These are phyloP conservation scores for Corynespora cassiicola DNA, from an alignment of 2,329 filamentous ascomycete genomes.

Conservation along the genomic window DNA sequence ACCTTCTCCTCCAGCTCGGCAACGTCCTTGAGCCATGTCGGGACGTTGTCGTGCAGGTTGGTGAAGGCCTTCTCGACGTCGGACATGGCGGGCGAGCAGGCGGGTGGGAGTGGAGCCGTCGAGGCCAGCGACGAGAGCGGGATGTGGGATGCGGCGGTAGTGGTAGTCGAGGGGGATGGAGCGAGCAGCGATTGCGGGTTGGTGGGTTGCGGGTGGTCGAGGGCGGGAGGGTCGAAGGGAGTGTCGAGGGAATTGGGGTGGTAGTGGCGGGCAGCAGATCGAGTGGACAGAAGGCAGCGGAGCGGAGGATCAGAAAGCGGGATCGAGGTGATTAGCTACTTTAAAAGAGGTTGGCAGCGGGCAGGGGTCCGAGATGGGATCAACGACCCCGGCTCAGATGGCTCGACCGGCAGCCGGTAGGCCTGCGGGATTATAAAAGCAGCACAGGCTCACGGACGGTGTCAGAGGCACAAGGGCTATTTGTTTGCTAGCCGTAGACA, in stretches of 20 bases:
- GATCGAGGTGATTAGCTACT: conserved; percentile 19
- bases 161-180: conserved; percentile 4
- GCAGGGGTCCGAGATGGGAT: conserved; percentile 37
- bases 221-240: neutral
- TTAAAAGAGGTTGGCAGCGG: conserved; percentile 30
- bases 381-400: conserved; percentile 30
- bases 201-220: conserved; percentile 17
- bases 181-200: conserved; percentile 9
- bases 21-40: conserved; percentile 45
- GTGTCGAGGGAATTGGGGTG: neutral
- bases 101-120: conserved; percentile 5
- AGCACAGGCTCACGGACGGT: conserved; percentile 25
- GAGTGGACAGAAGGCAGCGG: conserved; percentile 15
- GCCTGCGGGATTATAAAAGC: conserved; percentile 31
- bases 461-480: conserved; percentile 13
- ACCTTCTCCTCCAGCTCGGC: conserved; percentile 39
- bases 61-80: conserved; percentile 46
- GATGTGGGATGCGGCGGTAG: conserved; percentile 5
- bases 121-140: conserved; percentile 5
- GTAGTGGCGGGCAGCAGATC: conserved; percentile 9
- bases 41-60: conserved; percentile 46
- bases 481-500: conserved; percentile 8
- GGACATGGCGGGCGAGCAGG: conserved; percentile 36
- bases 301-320: no score
- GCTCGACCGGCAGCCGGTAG: conserved; percentile 23